A percentile compares a stretch with the other conserved stretches of the same genome.
Conservation (phyloP, 345 rosid species). For the Sapria himalayana region DNA sequence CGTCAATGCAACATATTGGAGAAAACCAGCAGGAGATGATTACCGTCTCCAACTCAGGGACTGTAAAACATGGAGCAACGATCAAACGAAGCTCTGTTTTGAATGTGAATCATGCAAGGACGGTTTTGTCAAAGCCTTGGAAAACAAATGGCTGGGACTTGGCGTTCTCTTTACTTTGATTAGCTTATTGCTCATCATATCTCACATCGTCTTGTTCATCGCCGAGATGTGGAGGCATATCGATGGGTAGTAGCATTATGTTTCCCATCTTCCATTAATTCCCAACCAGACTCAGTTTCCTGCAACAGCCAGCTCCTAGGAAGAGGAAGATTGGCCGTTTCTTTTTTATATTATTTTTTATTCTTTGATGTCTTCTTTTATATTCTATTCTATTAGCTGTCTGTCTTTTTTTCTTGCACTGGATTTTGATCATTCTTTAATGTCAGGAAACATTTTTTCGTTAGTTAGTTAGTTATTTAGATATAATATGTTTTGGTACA, state of each 20-base stretch:
- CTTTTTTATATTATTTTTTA: too few species aligned
- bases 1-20: constrained; percentile 49
- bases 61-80: constrained; percentile 40
- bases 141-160: constrained; percentile 49
- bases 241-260: constrained; percentile 2
- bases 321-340: too few species aligned
- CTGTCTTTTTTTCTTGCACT: too few species aligned
- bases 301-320: too few species aligned
- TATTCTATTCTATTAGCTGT: too few species aligned
- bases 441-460: too few species aligned
- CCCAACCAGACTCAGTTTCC: too few species aligned
- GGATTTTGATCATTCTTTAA: too few species aligned
- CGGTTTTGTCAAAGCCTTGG: constrained; percentile 28
- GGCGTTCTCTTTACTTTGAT: constrained; percentile 43
- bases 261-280: too few species aligned
- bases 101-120: constrained; percentile 33
- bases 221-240: constrained; percentile 35
- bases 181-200: constrained; percentile 27
- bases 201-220: constrained; percentile 35
- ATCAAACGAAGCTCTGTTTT: constrained; percentile 25
- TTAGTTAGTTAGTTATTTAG: too few species aligned
- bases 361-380: too few species aligned
- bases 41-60: constrained; percentile 9
- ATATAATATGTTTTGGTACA: too few species aligned
- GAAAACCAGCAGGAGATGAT: constrained; percentile 2